Percentiles rank a stretch among this genome's conserved stretches.
These are phyloP conservation scores for Tilletia indica DNA, from an alignment of 1,284 basidiomycete genomes.

Conservation along the genomic window DNA sequence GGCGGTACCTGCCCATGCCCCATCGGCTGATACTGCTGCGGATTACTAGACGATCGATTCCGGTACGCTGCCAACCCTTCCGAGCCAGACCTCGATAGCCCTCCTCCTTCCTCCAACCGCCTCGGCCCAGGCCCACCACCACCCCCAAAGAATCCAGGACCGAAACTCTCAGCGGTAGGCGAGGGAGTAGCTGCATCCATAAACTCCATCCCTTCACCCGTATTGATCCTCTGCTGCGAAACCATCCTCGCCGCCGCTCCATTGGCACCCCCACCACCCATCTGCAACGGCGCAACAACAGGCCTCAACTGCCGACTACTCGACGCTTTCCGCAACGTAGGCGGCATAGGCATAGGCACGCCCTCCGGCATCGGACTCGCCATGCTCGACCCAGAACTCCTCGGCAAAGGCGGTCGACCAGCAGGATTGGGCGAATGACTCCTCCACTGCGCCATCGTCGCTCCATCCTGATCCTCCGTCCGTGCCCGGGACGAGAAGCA, in stretches of 20 bases:
- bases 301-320: constrained; percentile 40
- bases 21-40: constrained; percentile 33
- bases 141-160: neutral
- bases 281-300: constrained; percentile 18
- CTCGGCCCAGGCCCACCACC: neutral
- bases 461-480: constrained; percentile 47
- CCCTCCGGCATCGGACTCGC: neutral
- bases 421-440: constrained; percentile 39
- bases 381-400: constrained; percentile 28
- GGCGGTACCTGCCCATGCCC: constrained; percentile 33
- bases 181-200: constrained; percentile 1
- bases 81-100: constrained; percentile 32
- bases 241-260: neutral
- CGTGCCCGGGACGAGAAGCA: constrained; percentile 30
- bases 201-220: constrained; percentile 12
- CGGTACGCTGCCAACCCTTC: constrained; percentile 26
- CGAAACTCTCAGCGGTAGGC: neutral
- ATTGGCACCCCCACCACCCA: neutral
- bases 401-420: constrained; percentile 36
- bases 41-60: constrained; percentile 40
- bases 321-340: constrained; percentile 40
- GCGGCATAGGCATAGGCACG: neutral
- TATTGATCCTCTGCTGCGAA: constrained; percentile 13
- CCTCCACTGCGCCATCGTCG: constrained; percentile 47
- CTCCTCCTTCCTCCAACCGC: neutral